Conservation (phyloP, 495 filamentous ascomycete genomes). For the Xylaria longipes region DNA sequence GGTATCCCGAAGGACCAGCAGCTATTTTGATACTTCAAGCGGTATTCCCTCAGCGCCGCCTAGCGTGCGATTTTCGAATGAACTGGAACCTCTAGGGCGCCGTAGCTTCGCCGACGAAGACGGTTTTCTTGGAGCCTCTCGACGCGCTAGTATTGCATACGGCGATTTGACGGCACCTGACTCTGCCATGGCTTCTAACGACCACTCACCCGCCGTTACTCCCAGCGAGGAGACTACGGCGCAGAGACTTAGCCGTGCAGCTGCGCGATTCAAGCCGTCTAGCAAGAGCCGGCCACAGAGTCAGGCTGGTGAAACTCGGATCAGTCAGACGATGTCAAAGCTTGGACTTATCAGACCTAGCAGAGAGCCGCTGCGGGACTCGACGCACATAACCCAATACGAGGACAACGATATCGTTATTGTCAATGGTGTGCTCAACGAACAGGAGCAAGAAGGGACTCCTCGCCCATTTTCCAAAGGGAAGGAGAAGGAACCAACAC, state of each 20-base stretch:
- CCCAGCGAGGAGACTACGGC: conserved; percentile 59
- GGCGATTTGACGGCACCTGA: conserved; percentile 52
- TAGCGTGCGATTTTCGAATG: conserved; percentile 51
- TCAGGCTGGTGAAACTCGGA: conserved; percentile 69
- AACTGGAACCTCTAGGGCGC: conserved; percentile 42
- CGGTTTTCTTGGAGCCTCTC: conserved; percentile 44
- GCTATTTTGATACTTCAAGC: conserved; percentile 48
- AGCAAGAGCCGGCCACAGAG: conserved; percentile 71
- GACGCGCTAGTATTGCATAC: conserved; percentile 55
- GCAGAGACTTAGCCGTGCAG: conserved; percentile 62
- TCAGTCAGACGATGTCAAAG: conserved; percentile 70
- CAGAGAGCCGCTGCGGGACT: conserved; percentile 51
- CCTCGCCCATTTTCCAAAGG: conserved; percentile 15
- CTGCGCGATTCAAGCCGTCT: conserved; percentile 61
- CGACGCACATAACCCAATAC: conserved; percentile 38
- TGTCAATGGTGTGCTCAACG: conserved; percentile 48
- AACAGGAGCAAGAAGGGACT: conserved; percentile 45
- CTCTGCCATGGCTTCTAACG: conserved; percentile 44
- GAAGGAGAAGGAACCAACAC: conserved; percentile 46
- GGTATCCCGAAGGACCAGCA: conserved; percentile 46
- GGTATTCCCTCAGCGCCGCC: conserved; percentile 39
- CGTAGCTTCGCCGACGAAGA: conserved; percentile 48
- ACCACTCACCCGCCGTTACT: conserved; percentile 46
- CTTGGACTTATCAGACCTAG: conserved; percentile 61
- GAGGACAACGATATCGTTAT: conserved; percentile 46